Evolutionary conservation across 2,329 filamentous ascomycete genomes (phyloP).

Genomic region (Metarhizium humberi): DNA sequence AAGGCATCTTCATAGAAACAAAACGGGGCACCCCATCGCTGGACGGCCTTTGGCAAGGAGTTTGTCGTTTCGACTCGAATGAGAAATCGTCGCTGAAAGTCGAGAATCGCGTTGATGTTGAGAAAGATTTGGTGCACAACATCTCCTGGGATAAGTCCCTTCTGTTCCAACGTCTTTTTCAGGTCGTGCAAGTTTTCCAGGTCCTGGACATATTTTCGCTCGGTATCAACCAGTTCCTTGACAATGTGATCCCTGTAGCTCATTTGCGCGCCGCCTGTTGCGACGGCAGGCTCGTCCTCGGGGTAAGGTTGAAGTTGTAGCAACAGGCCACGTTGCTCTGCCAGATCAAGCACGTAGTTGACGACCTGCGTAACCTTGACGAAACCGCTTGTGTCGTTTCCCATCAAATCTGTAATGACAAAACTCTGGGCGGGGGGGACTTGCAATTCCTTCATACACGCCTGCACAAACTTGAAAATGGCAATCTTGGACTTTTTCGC

Average conservation of each 20-base stretch:
- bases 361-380: conserved; percentile 94
- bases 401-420: conserved; percentile 83
- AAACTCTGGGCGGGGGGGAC: conserved; percentile 79
- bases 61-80: conserved; percentile 96
- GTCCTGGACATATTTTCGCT: conserved; percentile 96
- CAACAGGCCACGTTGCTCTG: conserved; percentile 69
- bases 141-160: conserved; percentile 80
- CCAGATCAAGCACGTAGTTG: conserved; percentile 81
- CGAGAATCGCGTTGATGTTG: conserved; percentile 88
- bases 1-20: conserved; percentile 78
- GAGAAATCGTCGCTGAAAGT: conserved; percentile 90
- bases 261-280: conserved; percentile 53
- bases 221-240: conserved; percentile 84
- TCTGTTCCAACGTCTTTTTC: conserved; percentile 83
- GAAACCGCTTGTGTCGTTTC: conserved; percentile 92
- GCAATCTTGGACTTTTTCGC: conserved; percentile 77
- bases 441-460: conserved; percentile 72
- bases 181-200: conserved; percentile 87
- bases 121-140: conserved; percentile 90
- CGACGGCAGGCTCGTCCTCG: conserved; percentile 39
- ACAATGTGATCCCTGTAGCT: conserved; percentile 79
- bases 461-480: conserved; percentile 86
- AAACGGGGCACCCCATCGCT: conserved; percentile 95
- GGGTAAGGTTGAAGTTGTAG: conserved; percentile 49
- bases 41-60: conserved; percentile 62